Evolutionary conservation across 805 yeast genomes (phyloP).

Genomic region (Grigorovia yakushimaensis): DNA sequence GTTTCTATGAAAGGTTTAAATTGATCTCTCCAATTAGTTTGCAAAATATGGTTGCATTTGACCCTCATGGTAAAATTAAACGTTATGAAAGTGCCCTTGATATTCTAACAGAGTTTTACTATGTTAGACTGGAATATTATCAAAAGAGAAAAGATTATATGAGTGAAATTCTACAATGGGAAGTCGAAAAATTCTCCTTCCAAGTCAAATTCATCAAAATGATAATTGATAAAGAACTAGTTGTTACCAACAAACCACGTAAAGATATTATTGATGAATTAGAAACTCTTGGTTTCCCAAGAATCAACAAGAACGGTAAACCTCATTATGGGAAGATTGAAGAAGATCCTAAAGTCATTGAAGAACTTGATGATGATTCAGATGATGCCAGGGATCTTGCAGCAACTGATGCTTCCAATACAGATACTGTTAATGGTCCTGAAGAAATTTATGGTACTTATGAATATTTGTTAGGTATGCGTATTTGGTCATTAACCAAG

Average conservation of each 20-base stretch:
- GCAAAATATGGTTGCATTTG: slow-evolving; percentile 93
- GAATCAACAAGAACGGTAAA: slow-evolving; percentile 59
- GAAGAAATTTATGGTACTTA: slow-evolving; percentile 52
- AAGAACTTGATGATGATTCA: slow-evolving; percentile 30
- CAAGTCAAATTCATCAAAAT: slow-evolving; percentile 89
- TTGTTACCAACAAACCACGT: slow-evolving; percentile 67
- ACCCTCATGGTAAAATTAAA: slow-evolving; percentile 76
- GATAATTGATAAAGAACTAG: slow-evolving; percentile 68
- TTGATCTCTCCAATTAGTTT: slow-evolving; percentile 57
- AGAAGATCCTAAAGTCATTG: slow-evolving; percentile 13
- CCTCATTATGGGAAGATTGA: slow-evolving; percentile 41
- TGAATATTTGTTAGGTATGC: slow-evolving; percentile 87
- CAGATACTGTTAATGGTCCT: slow-evolving; percentile 31
- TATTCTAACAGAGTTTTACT: slow-evolving; percentile 75
- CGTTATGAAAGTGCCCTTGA: slow-evolving; percentile 69
- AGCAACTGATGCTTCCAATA: slow-evolving; percentile 27
- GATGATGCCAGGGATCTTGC: slow-evolving; percentile 35
- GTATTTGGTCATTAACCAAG: slow-evolving; percentile 83
- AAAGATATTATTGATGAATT: slow-evolving; percentile 54
- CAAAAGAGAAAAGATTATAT: slow-evolving; percentile 82
- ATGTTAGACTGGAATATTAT: slow-evolving; percentile 78
- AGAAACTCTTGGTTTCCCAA: slow-evolving; percentile 58
- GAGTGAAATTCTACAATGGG: slow-evolving; percentile 59
- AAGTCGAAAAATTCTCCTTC: slow-evolving; percentile 60
- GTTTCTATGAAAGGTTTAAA: slow-evolving; percentile 78